Evolutionary conservation across 805 yeast genomes (phyloP), one percentile per base, ranked within the genome.

Genomic region (Lachancea thermotolerans): DNA sequence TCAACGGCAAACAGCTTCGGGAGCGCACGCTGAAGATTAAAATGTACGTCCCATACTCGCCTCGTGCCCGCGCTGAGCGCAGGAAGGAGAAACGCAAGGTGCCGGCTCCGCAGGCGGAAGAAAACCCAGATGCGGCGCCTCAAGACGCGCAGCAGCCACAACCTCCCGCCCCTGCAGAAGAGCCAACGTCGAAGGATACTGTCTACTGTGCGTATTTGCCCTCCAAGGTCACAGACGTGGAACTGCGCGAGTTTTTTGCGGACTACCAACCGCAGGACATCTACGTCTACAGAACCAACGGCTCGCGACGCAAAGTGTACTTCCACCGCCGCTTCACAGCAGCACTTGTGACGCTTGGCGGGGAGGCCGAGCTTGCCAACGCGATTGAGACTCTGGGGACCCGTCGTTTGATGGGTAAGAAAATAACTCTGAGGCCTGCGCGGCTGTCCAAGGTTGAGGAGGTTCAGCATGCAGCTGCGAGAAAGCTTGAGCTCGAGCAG

Each of bases 1-100:
- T 82, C 59, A 74, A 85, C 56, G 91, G 88, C 39, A 71, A 71
- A 54, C 74, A 73, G 36, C 68, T 82, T 42, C 65, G 69, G 45
- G 69, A 68, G 17, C 66, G 79, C 37, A 58, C 60, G 1, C 50
- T 78, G 18, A 58, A 56, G 44, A 62, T 72, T 16, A 69, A 70
- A 50, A 59, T 58, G 7, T 75, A 73, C 56, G 65, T 66, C 15
- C 77, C 78, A 1, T 74, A 66, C 49, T 50, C 57, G 10, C 75
- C 65, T 8, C 45, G 45, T 10, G 32, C 29, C 30, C 45, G 49
- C 30, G 34, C 71, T 27, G 51, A 47, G 18, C 51, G 51, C 16
- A 30, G 15, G 28, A 39, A 40, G 42, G 12, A 21, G 37, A 7
- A 35, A 34, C 18, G 17, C 11, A 32, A n/a, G 8, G 8, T 31